These are phyloP conservation scores for Beauveria pseudobassiana DNA, from an alignment of 2,329 filamentous ascomycete genomes.

Conservation along the genomic window DNA sequence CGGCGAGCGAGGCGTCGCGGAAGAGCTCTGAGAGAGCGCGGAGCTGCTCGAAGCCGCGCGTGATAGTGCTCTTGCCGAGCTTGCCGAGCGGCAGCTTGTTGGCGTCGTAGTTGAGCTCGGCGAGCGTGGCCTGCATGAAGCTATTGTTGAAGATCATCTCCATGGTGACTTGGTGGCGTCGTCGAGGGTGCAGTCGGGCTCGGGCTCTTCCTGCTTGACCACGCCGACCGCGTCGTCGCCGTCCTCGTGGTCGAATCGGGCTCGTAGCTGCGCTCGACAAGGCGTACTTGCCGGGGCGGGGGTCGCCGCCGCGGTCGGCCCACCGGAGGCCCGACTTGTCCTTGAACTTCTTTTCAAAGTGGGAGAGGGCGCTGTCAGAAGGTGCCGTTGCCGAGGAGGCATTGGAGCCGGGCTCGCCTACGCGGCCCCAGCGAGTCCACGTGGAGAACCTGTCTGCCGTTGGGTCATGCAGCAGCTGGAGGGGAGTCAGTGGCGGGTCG, in stretches of 20 bases:
- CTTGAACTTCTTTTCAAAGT: slow-evolving; percentile 56
- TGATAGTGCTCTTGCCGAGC: slow-evolving; percentile 71
- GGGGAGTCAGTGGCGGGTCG: background rate
- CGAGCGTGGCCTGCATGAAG: slow-evolving; percentile 62
- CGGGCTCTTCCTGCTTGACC: slow-evolving; percentile 24
- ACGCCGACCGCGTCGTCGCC: slow-evolving; percentile 26
- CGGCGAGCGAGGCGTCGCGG: slow-evolving; percentile 41
- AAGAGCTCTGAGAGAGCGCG: slow-evolving; percentile 67
- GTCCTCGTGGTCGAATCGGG: slow-evolving; percentile 54
- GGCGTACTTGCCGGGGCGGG: slow-evolving; percentile 64
- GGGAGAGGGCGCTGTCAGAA: slow-evolving; percentile 36
- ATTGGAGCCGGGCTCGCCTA: slow-evolving; percentile 52
- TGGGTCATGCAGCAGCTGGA: slow-evolving; percentile 35
- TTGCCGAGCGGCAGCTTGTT: slow-evolving; percentile 79
- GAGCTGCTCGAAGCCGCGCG: slow-evolving; percentile 65
- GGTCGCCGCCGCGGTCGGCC: slow-evolving; percentile 43
- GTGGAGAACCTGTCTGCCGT: slow-evolving; percentile 39
- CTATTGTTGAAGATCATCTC: slow-evolving; percentile 75
- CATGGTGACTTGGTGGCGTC: slow-evolving; percentile 56
- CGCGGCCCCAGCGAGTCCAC: slow-evolving; percentile 78
- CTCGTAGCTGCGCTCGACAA: slow-evolving; percentile 72
- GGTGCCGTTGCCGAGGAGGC: slow-evolving; percentile 34
- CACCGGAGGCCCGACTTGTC: slow-evolving; percentile 53
- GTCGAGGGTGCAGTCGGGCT: slow-evolving; percentile 49
- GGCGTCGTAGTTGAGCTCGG: slow-evolving; percentile 60